Percentiles rank a stretch among this genome's conserved stretches.
Conservation (phyloP, 1,139 yeast species). For the Yamadazyma jaroonii region DNA sequence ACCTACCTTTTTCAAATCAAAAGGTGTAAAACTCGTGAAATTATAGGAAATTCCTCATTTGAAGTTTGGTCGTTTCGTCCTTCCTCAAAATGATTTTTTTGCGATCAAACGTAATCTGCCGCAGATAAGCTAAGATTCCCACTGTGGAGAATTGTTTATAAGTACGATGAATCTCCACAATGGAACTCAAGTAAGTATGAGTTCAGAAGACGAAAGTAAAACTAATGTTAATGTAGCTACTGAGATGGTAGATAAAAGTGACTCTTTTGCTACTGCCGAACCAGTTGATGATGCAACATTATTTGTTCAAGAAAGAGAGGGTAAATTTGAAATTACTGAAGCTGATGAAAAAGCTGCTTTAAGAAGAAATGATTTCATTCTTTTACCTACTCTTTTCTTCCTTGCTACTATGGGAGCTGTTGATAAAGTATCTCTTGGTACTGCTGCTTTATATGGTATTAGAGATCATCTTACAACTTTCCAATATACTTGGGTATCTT, state of each 20-base stretch:
- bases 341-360: conserved; percentile 24
- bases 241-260: background rate
- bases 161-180: background rate
- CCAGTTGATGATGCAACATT: conserved; percentile 16
- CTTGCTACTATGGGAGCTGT: conserved; percentile 40
- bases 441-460: conserved; percentile 32
- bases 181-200: background rate
- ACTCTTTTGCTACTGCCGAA: background rate
- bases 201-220: conserved; percentile 1
- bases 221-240: background rate
- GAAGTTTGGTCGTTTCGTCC: no score
- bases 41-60: no score
- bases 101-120: no score
- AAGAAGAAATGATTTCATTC: conserved; percentile 33
- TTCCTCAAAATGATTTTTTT: no score
- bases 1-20: no score
- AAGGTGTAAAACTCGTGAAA: no score
- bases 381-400: conserved; percentile 31
- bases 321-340: conserved; percentile 13
- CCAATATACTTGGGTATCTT: conserved; percentile 42
- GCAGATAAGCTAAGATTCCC: background rate
- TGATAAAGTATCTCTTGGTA: conserved; percentile 32
- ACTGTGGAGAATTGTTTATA: background rate
- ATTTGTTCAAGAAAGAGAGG: conserved; percentile 14
- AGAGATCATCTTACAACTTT: conserved; percentile 29